Conservation (phyloP, 352 stramenopile genomes). For the Globisporangium nodosum region DNA sequence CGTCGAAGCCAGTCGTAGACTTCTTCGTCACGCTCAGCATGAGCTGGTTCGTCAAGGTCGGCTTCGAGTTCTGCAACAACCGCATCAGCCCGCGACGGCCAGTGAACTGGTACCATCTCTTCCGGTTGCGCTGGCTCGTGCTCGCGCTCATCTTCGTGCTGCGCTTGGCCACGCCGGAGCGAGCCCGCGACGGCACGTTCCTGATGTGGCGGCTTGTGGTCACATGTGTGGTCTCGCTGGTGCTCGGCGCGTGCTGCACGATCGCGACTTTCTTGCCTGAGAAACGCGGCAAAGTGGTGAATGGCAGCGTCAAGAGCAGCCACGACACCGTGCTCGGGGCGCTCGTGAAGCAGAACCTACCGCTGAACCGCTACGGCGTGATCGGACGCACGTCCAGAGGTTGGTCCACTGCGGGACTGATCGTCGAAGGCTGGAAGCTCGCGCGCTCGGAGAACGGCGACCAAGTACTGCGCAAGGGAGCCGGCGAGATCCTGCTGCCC, state of each 20-base stretch:
- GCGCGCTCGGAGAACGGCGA: conserved; percentile 19
- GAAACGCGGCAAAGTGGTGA: conserved; percentile 23
- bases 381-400: conserved; percentile 33
- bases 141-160: conserved; percentile 27
- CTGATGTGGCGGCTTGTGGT: conserved; percentile 15
- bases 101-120: conserved; percentile 25
- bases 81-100: conserved; percentile 23
- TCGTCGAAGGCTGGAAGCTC: conserved; percentile 41
- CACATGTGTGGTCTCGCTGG: conserved; percentile 13
- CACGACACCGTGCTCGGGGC: conserved; percentile 35
- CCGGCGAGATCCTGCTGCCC: conserved; percentile 37
- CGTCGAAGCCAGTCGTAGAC: conserved; percentile 17
- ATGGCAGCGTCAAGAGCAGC: conserved; percentile 17
- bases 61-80: conserved; percentile 37
- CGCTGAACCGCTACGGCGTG: conserved; percentile 39
- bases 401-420: conserved; percentile 34
- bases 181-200: conserved; percentile 5
- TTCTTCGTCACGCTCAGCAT: conserved; percentile 39
- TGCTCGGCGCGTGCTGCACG: conserved; percentile 22
- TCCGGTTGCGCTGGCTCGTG: conserved; percentile 27
- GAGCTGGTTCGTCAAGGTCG: conserved; percentile 45
- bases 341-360: conserved; percentile 42
- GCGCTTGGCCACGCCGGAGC: conserved; percentile 17
- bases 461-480: conserved; percentile 37
- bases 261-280: conserved; percentile 23